Base-by-base conservation (phyloP, 805 yeast species). In the Komagataella ulmi region DNA sequence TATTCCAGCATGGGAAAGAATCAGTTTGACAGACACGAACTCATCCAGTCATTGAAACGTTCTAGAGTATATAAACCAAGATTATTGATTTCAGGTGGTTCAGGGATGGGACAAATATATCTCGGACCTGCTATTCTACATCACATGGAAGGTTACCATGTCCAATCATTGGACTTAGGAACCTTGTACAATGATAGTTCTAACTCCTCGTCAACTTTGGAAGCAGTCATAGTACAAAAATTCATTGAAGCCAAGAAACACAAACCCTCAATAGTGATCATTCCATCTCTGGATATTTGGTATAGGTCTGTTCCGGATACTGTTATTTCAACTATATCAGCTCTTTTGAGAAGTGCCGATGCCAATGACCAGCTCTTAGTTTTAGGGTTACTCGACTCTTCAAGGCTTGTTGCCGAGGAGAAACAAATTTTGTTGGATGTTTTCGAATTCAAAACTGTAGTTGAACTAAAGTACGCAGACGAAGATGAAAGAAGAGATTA, bases 211-310 rank as follows among this genome's bases (percentile, higher is more conserved):
- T 71, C 87, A 58, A 79, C 95, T 0, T 82, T 91, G 1, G 99
- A 93, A 63, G 84, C 88, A 60, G 76, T 85, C 1, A 74, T 89
- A 18, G 86, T 91, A 24, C 96, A 88, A 61, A 75, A 85, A 45
- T 83, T 93, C 59, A 72, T 85, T 19, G 99, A 93, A 66, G 93
- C 95, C 5, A 78, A 86, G 56, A 78, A 95, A 61, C 95, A 91
- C 56, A 85, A 85, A 54, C 99, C 98, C 0, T 78, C 96, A 7
- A 83, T 93, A 14, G 68, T 93, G 2, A 85, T 78, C 62, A 78
- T 93, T 50, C 97, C 98, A 3, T 85, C 85, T 60, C 68, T 88
- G 50, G 88, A 88, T 53, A 76, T 81, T 7, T 88, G 96, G 89
- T 70, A 75, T 51, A 73, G 69, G 8, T 81, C 87, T 3, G 75